phyloP scores from a whole-genome alignment of 2,329 filamentous ascomycete species.

The Aspergillus latus region DNA sequence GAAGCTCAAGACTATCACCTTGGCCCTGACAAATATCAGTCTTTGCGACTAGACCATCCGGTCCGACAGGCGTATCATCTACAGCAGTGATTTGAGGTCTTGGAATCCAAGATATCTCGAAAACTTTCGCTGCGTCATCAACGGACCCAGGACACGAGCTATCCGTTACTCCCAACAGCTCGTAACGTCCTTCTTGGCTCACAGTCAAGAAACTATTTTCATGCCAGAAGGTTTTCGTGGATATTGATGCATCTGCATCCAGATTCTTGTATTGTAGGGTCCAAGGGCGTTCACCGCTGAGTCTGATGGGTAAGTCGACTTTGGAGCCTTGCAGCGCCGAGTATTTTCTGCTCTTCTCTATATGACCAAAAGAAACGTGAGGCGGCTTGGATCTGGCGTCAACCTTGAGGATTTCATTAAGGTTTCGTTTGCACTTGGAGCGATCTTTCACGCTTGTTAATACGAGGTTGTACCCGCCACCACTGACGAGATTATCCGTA shows the following conservation, averaged over 20 bases:
- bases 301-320: constrained; percentile 74
- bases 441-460: constrained; percentile 83
- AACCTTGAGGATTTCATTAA: constrained; percentile 83
- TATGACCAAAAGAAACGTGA: constrained; percentile 76
- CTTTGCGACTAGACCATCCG: constrained; percentile 64
- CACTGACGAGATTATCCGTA: constrained; percentile 71
- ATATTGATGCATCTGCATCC: constrained; percentile 52
- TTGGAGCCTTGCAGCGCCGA: constrained; percentile 74
- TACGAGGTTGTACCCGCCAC: constrained; percentile 86
- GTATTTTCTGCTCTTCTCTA: constrained; percentile 75
- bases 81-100: constrained; percentile 70
- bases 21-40: constrained; percentile 91
- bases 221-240: constrained; percentile 50
- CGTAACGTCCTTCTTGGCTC: constrained; percentile 69
- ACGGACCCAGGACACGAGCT: constrained; percentile 78
- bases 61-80: constrained; percentile 47
- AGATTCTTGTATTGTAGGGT: constrained; percentile 71
- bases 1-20: constrained; percentile 81
- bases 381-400: constrained; percentile 85
- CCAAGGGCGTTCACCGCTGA: constrained; percentile 87
- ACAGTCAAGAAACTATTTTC: constrained; percentile 71
- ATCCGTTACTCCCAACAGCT: constrained; percentile 76
- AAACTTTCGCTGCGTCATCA: constrained; percentile 69
- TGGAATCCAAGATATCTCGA: constrained; percentile 81
- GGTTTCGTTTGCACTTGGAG: constrained; percentile 78